Percentiles rank a stretch among this genome's conserved stretches.
These are phyloP conservation scores for Trichoderma aggressivum DNA, from an alignment of 2,329 filamentous ascomycete genomes.

Conservation along the genomic window DNA sequence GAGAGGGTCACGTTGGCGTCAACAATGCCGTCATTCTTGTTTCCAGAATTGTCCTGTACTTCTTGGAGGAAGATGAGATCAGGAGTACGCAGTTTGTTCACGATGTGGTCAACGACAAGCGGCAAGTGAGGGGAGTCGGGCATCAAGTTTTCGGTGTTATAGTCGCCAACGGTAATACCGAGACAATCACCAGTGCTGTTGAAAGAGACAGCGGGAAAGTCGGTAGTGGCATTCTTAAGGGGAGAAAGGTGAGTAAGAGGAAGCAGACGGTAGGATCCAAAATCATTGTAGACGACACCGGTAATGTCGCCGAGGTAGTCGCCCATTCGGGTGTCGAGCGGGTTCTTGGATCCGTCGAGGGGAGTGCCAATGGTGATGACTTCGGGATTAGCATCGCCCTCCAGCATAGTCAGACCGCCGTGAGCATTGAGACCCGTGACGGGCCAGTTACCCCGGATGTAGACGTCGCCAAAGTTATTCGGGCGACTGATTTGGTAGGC, in stretches of 20 bases:
- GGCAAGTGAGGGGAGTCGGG: conserved; percentile 54
- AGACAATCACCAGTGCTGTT: conserved; percentile 54
- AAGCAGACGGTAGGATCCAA: conserved; percentile 67
- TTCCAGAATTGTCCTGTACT: conserved; percentile 64
- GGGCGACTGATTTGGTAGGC: conserved; percentile 58
- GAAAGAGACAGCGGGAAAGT: conserved; percentile 51
- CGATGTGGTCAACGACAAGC: conserved; percentile 62
- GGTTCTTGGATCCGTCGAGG: conserved; percentile 62
- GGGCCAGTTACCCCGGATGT: conserved; percentile 64
- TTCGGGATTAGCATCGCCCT: conserved; percentile 65
- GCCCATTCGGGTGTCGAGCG: conserved; percentile 58
- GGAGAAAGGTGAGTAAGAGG: conserved; percentile 57
- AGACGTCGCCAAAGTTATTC: conserved; percentile 65
- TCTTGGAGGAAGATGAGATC: conserved; percentile 68
- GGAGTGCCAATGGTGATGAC: conserved; percentile 62
- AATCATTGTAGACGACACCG: conserved; percentile 63
- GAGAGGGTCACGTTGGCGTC: conserved; percentile 57
- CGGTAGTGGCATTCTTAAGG: conserved; percentile 41
- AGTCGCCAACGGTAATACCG: conserved; percentile 61
- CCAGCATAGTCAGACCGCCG: conserved; percentile 61
- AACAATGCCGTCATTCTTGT: conserved; percentile 56
- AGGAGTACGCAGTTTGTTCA: conserved; percentile 59
- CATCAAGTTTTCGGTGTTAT: conserved; percentile 68
- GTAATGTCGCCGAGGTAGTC: conserved; percentile 64
- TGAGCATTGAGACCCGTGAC: conserved; percentile 60